Conservation (phyloP, 352 stramenopile species). For the Blastocystis sp. region DNA sequence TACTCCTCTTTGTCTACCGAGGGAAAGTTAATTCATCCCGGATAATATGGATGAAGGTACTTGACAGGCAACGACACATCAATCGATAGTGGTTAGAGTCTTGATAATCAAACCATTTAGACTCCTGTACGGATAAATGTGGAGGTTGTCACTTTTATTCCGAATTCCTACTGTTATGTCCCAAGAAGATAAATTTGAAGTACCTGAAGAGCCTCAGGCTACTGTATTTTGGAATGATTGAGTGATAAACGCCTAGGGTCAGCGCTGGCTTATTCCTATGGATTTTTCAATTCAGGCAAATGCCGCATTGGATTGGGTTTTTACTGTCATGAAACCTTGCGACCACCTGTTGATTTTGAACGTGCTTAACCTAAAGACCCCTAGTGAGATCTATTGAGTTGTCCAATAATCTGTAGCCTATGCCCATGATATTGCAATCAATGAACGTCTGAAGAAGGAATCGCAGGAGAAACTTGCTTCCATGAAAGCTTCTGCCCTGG, state of each 20-base stretch:
- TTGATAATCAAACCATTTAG: constrained; percentile 20
- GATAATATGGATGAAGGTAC: too few species aligned
- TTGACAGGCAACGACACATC: too few species aligned
- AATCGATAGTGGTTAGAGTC: neutral
- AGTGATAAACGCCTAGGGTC: neutral
- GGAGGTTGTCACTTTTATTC: constrained; percentile 1
- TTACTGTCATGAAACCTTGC: constrained; percentile 49
- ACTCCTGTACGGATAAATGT: neutral
- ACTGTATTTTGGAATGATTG: neutral
- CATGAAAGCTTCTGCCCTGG: constrained; percentile 19
- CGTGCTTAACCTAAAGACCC: constrained; percentile 60
- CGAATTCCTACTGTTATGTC: constrained; percentile 9
- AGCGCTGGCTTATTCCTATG: constrained; percentile 64
- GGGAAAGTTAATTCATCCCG: neutral
- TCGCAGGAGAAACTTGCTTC: constrained; percentile 45
- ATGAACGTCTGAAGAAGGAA: constrained; percentile 64
- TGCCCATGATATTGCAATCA: constrained; percentile 64
- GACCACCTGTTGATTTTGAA: constrained; percentile 62
- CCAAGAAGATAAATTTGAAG: constrained; percentile 44
- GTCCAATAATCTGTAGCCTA: constrained; percentile 29
- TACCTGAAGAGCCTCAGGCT: constrained; percentile 45
- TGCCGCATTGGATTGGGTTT: constrained; percentile 48
- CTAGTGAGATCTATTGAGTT: neutral
- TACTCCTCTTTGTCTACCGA: neutral
- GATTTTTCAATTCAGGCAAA: constrained; percentile 64